phyloP scores from a whole-genome alignment of 176 grass and related monocot genomes.

The Areca catechu region DNA sequence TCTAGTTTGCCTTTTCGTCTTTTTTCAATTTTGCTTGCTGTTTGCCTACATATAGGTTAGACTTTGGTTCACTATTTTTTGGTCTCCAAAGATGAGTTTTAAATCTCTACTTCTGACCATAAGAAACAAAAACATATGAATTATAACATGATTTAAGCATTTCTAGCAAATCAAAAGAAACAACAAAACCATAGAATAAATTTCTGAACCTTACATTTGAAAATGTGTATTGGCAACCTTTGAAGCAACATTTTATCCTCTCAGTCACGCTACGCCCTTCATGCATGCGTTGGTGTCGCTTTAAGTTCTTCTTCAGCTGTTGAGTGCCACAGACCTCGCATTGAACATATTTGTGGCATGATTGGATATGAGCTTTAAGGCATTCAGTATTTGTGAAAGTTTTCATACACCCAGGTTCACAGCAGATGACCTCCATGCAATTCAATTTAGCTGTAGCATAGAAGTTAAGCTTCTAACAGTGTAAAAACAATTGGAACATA shows the following conservation, averaged over 20 bases:
- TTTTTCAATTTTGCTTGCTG: no score
- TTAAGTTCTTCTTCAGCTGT: conserved; percentile 61
- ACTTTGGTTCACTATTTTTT: no score
- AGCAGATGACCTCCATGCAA: conserved; percentile 51
- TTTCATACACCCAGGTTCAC: conserved; percentile 53
- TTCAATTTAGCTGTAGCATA: conserved; percentile 44
- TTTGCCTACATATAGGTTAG: no score
- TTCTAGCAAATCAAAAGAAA: no score
- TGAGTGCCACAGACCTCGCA: conserved; percentile 47
- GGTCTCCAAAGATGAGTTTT: no score
- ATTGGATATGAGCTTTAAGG: conserved; percentile 39
- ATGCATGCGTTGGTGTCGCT: conserved; percentile 33
- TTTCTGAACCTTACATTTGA: conserved; percentile 34
- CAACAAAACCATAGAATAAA: background rate
- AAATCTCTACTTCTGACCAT: background rate
- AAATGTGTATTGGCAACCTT: conserved; percentile 40
- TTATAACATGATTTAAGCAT: background rate
- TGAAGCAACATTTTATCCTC: conserved; percentile 32
- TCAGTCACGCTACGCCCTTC: conserved; percentile 1
- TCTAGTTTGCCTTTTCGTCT: no score
- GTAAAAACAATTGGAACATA: background rate
- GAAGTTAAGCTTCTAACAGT: background rate
- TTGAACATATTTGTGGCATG: conserved; percentile 31
- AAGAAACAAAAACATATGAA: background rate
- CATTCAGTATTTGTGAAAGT: conserved; percentile 49